A percentile compares a stretch with the other conserved stretches of the same genome.
Conservation (phyloP, 495 filamentous ascomycete species). For the Penicillium lividum region DNA sequence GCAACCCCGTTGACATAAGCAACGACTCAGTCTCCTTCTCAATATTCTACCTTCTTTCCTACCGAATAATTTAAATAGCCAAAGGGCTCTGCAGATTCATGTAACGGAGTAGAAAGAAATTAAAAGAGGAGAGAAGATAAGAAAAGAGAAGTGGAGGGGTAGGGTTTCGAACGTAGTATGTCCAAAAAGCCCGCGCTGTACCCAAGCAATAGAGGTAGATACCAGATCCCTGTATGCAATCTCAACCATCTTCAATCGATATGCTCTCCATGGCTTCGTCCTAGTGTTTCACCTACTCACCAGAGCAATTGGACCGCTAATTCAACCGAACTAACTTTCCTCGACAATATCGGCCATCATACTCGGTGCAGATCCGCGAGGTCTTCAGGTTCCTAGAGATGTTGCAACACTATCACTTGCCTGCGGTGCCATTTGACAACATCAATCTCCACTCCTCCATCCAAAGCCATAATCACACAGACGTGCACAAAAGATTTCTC, state of each 20-base stretch:
- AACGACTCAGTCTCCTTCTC: no score
- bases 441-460: constrained; percentile 51
- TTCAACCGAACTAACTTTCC: constrained; percentile 24
- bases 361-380: not conserved
- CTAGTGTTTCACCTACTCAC: constrained; percentile 16
- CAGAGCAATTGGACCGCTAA: constrained; percentile 16
- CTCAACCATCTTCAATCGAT: not conserved
- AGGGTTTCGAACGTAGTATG: no score
- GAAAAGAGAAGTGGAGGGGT: no score
- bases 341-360: constrained; percentile 10
- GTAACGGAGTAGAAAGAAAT: no score
- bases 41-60: no score
- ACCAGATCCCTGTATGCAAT: no score
- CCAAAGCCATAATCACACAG: constrained; percentile 1
- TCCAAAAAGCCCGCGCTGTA: no score
- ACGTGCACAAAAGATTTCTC: constrained; percentile 35
- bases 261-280: constrained; percentile 8
- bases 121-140: no score
- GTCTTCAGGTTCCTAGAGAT: constrained; percentile 11
- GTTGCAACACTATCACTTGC: constrained; percentile 44
- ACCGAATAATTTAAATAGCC: no score
- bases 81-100: no score
- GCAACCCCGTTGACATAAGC: not conserved
- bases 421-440: constrained; percentile 68
- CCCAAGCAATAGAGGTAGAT: no score